A percentile compares a stretch with the other conserved stretches of the same genome.
Evolutionary conservation across 805 yeast genomes (phyloP).

Genomic region (Saccharomyces paradoxus): DNA sequence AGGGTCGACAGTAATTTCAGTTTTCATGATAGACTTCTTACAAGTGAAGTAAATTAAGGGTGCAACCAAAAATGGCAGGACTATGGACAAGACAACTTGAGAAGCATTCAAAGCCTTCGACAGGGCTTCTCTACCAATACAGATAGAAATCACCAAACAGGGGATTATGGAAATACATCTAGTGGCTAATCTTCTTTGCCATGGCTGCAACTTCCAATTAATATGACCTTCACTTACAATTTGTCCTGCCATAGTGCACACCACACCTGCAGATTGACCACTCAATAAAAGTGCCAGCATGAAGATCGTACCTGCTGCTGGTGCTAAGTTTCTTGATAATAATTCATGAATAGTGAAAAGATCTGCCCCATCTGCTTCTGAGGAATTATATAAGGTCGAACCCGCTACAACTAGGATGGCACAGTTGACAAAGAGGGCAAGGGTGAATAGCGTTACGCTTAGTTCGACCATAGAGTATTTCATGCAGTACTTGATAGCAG

Average conservation of each 20-base stretch:
- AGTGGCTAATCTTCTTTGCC: conserved; percentile 72
- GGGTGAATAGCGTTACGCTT: conserved; percentile 58
- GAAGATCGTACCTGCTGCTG: conserved; percentile 74
- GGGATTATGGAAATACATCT: conserved; percentile 76
- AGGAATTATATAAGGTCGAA: conserved; percentile 60
- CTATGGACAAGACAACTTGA: conserved; percentile 74
- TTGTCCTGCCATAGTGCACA: conserved; percentile 90
- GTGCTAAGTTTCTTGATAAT: conserved; percentile 52
- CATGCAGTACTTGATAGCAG: conserved; percentile 67
- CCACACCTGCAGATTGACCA: conserved; percentile 87
- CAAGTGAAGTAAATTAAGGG: conserved; percentile 81
- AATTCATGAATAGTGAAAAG: conserved; percentile 67
- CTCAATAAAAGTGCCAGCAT: conserved; percentile 77
- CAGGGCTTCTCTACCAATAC: conserved; percentile 68
- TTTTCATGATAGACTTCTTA: conserved; percentile 57
- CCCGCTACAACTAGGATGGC: conserved; percentile 80
- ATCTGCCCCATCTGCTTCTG: conserved; percentile 72
- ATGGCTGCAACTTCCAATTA: conserved; percentile 71
- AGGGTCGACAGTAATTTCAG: conserved; percentile 30
- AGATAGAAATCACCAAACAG: conserved; percentile 61
- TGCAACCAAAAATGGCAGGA: conserved; percentile 76
- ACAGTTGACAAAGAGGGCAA: conserved; percentile 81
- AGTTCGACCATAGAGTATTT: conserved; percentile 68
- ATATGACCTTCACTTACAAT: conserved; percentile 87
- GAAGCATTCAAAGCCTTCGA: conserved; percentile 70